A percentile compares a stretch with the other conserved stretches of the same genome.
These are phyloP conservation scores for Escovopsis sp. DNA, from an alignment of 2,329 filamentous ascomycete genomes.

Conservation along the genomic window DNA sequence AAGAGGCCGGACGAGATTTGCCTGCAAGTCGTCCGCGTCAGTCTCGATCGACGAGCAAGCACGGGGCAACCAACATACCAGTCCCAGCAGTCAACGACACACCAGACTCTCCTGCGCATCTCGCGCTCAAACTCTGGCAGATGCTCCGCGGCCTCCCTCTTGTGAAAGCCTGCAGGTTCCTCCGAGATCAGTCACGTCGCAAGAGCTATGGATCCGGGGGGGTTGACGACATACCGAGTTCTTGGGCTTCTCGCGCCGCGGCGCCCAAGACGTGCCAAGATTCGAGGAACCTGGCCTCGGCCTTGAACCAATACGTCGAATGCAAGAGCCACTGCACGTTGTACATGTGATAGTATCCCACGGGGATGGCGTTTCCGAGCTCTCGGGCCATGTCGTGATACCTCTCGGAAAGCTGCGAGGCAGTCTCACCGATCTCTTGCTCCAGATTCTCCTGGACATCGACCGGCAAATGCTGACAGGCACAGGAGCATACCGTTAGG, in stretches of 20 bases:
- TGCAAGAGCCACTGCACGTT: constrained; percentile 17
- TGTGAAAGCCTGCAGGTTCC: constrained; percentile 10
- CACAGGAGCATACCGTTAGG: constrained; percentile 15
- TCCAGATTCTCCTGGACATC: constrained; percentile 10
- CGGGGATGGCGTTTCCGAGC: constrained; percentile 13
- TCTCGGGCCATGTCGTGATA: constrained; percentile 13
- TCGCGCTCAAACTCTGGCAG: constrained; percentile 17
- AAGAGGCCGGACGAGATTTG: constrained; percentile 20
- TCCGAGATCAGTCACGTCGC: too few species aligned
- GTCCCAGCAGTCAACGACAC: constrained; percentile 19
- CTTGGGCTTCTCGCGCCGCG: constrained; percentile 17
- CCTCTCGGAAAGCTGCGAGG: constrained; percentile 11
- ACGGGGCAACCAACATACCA: constrained; percentile 11
- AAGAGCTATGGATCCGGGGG: too few species aligned
- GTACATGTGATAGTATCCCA: constrained; percentile 14
- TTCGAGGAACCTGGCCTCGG: constrained; percentile 17
- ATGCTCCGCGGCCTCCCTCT: constrained; percentile 7
- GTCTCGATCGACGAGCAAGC: too few species aligned
- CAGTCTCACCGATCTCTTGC: constrained; percentile 7
- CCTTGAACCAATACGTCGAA: constrained; percentile 20
- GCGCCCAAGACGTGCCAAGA: constrained; percentile 18
- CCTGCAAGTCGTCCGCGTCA: constrained; percentile 7
- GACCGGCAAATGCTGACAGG: constrained; percentile 14
- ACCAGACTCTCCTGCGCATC: constrained; percentile 18
- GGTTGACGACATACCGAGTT: constrained; percentile 11